Percentiles rank a stretch among this genome's conserved stretches.
Evolutionary conservation across 192 early-diverging fungal species (phyloP).

Genomic region (Linnemannia zychae): DNA sequence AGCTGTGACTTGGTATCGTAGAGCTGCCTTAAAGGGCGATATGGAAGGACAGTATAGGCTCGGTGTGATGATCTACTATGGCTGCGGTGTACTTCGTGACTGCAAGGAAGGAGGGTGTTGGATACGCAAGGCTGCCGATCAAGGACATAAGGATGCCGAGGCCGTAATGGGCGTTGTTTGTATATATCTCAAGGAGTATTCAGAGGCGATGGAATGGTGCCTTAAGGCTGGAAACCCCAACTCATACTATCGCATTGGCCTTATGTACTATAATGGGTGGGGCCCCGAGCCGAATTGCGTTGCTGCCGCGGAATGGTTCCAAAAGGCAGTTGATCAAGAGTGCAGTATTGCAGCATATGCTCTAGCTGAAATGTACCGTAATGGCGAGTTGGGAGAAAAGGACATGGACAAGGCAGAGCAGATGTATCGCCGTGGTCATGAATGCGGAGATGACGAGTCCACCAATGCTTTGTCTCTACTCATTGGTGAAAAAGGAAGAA

Average conservation of each 20-base stretch:
- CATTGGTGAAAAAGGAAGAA: neutral
- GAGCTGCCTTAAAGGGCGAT: neutral
- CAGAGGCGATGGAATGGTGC: neutral
- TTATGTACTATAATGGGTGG: neutral
- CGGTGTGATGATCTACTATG: slow-evolving; percentile 12
- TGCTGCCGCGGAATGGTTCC: slow-evolving; percentile 4
- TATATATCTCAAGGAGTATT: neutral
- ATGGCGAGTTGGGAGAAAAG: neutral
- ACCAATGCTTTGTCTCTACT: neutral
- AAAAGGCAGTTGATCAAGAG: neutral
- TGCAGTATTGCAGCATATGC: neutral
- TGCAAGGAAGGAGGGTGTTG: neutral
- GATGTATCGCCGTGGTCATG: neutral
- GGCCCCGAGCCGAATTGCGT: neutral
- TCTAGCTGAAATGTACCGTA: neutral
- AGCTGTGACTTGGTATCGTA: slow-evolving; percentile 14
- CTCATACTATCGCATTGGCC: neutral
- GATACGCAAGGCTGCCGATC: slow-evolving; percentile 16
- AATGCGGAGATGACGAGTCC: neutral
- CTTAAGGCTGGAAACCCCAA: neutral
- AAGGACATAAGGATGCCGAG: slow-evolving; percentile 2
- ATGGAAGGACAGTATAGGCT: slow-evolving; percentile 3
- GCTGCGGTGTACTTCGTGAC: slow-evolving; percentile 1
- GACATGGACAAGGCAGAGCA: neutral
- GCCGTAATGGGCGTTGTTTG: neutral